A percentile compares a stretch with the other conserved stretches of the same genome.
These are phyloP conservation scores for Hypholoma fasciculare DNA, from an alignment of 768 basidiomycete genomes.

Conservation along the genomic window DNA sequence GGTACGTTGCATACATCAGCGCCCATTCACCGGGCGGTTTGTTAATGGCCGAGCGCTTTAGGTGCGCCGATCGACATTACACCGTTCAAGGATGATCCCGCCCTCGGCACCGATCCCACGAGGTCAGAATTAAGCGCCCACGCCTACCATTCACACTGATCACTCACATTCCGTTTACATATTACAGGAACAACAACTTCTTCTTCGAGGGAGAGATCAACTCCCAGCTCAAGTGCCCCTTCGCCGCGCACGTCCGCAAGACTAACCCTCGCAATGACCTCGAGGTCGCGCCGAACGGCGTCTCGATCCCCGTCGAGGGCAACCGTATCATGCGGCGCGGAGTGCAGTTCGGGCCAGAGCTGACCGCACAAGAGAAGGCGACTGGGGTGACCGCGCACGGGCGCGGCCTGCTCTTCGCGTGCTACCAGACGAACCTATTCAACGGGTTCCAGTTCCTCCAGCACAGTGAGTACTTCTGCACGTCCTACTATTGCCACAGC, in stretches of 20 bases:
- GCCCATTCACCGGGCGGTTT: no score
- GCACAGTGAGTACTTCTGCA: neutral
- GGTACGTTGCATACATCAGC: constrained; percentile 20
- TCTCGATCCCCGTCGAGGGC: constrained; percentile 21
- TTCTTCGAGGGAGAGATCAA: constrained; percentile 31
- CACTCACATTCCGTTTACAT: no score
- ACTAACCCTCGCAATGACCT: constrained; percentile 44
- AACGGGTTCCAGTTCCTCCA: constrained; percentile 43
- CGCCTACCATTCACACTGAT: neutral
- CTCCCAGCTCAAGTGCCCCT: constrained; percentile 40
- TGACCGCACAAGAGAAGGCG: constrained; percentile 34
- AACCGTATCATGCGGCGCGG: constrained; percentile 46
- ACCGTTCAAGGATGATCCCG: constrained; percentile 41
- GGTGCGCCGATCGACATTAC: constrained; percentile 42
- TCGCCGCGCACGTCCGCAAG: constrained; percentile 47
- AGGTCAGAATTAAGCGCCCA: constrained; percentile 19
- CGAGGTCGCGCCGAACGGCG: constrained; percentile 17
- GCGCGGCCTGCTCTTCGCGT: constrained; percentile 48
- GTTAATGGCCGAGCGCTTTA: neutral
- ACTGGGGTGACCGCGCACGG: constrained; percentile 38
- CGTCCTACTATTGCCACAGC: neutral
- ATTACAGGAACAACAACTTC: constrained; percentile 41
- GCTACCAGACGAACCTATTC: constrained; percentile 40
- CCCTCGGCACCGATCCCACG: constrained; percentile 30
- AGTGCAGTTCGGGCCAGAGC: constrained; percentile 51